Evolutionary conservation across 768 basidiomycete genomes (phyloP), one percentile per base, ranked within the genome.

Genomic region (Wakefieldia striispora): DNA sequence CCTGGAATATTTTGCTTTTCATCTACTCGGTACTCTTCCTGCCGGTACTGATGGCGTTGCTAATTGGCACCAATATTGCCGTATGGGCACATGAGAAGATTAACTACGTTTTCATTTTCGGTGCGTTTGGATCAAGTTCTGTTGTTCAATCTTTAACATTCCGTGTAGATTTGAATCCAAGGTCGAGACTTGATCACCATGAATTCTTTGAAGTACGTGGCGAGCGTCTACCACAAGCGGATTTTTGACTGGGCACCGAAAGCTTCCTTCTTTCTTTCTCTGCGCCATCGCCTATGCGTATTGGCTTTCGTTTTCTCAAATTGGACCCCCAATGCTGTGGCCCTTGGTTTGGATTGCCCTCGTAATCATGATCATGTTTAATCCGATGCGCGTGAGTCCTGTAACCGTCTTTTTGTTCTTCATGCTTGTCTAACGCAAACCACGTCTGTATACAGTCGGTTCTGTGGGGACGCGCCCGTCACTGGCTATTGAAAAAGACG

Each of bases 61-160:
- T 95, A 1, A 81, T 99, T 46, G 89, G 90, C 21, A 49, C 89
- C 20, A 95, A 99, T 63, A 55, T 97, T 6, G 59, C 84, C 24
- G 87, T 86, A 0, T 99, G 90, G 86, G 75, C 82, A 0, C 68
- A 70, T 7, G 74, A 86, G 5, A 76, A 91, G 35, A 93, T 99
- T 54, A 97, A 97, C 62, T 95, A 94, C 59, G 79, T 84, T 4
- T 93, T 95, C 62, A 89, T 95, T 29, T 91, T 94, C 59, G 88
- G 87, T 87, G 54, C 26, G 77, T 61, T n/a, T 7, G 24, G n/a
- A 10, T 20, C 9, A 4, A 3, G n/a, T 24, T 20, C 0, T 6
- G n/a, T 11, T n/a, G 12, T 27, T 40, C n/a, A 0, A 6, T 11
- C 4, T 12, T 29, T 51, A 26, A 58, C 7, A 7, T 16, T 23